Percentiles rank a stretch among this genome's conserved stretches.
phyloP scores from a whole-genome alignment of 257 asterid genomes.

The Ophiorrhiza pumila region DNA sequence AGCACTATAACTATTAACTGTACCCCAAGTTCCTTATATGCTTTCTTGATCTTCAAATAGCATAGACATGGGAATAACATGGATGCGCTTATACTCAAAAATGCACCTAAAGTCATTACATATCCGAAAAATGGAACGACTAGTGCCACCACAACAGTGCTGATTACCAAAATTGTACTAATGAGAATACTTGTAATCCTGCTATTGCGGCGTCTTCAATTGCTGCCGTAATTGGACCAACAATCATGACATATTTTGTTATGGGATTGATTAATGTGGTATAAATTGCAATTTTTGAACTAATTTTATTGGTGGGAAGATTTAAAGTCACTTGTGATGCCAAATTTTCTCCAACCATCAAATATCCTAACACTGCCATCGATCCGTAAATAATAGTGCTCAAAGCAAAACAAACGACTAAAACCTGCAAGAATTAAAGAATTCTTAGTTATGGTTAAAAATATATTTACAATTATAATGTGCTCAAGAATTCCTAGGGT shows the following conservation, averaged over 20 bases:
- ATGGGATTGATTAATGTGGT: slow-evolving; percentile 38
- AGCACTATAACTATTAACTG: slow-evolving; percentile 25
- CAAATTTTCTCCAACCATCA: slow-evolving; percentile 44
- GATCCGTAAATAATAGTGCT: slow-evolving; percentile 41
- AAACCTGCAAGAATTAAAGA: slow-evolving; percentile 32
- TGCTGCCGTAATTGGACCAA: slow-evolving; percentile 22
- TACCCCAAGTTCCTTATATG: slow-evolving; percentile 13
- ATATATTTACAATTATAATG: not conserved
- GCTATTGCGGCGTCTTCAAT: slow-evolving; percentile 4
- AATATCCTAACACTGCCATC: slow-evolving; percentile 39
- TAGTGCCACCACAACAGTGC: slow-evolving; percentile 18
- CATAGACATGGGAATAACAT: slow-evolving; percentile 50
- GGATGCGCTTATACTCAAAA: slow-evolving; percentile 24
- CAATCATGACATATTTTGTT: slow-evolving; percentile 35
- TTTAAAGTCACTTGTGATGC: slow-evolving; percentile 44
- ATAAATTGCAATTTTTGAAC: slow-evolving; percentile 49
- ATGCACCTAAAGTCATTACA: slow-evolving; percentile 51
- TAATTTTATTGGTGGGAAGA: slow-evolving; percentile 30
- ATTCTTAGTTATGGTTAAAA: not conserved
- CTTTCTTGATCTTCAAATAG: slow-evolving; percentile 39
- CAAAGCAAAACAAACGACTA: slow-evolving; percentile 35
- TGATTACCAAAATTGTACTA: slow-evolving; percentile 19
- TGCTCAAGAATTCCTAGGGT: not conserved
- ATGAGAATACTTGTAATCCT: slow-evolving; percentile 12
- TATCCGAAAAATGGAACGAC: slow-evolving; percentile 31